Percentiles rank a stretch among this genome's conserved stretches.
Conservation (phyloP, 176 grass and related monocot genomes). For the maize (Zea mays) region DNA sequence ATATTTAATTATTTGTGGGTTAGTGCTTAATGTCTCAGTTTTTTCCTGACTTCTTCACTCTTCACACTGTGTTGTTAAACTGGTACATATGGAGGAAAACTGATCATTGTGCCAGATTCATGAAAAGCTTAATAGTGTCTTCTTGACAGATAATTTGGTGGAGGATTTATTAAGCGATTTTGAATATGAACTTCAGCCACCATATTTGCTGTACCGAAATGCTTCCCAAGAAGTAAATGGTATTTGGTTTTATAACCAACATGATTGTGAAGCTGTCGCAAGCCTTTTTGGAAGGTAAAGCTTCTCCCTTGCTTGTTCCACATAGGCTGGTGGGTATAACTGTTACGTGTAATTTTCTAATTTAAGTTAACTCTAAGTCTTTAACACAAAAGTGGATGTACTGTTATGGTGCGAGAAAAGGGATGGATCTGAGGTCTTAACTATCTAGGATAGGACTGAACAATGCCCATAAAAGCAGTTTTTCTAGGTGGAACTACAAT, state of each 20-base stretch:
- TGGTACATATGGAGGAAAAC: not conserved
- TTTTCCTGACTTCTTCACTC: not conserved
- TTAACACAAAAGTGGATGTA: not conserved
- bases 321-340: not conserved
- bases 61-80: not conserved
- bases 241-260: conserved; percentile 96
- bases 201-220: conserved; percentile 88
- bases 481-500: not conserved
- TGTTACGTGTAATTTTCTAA: not conserved
- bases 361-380: not conserved
- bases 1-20: not conserved
- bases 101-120: not conserved
- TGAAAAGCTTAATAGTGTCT: conserved; percentile 1
- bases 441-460: not conserved
- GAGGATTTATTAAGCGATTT: conserved; percentile 94
- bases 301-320: not conserved
- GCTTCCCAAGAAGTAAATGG: conserved; percentile 86
- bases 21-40: not conserved
- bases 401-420: not conserved
- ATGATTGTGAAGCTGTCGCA: conserved; percentile 74
- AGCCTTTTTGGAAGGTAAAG: conserved; percentile 76
- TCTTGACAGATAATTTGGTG: conserved; percentile 85
- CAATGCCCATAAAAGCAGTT: not conserved
- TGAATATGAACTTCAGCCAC: conserved; percentile 90
- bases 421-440: not conserved